Evolutionary conservation across 2,329 filamentous ascomycete species (phyloP), one percentile per base, ranked within the genome.

Genomic region (Pestalotiopsis sp.): DNA sequence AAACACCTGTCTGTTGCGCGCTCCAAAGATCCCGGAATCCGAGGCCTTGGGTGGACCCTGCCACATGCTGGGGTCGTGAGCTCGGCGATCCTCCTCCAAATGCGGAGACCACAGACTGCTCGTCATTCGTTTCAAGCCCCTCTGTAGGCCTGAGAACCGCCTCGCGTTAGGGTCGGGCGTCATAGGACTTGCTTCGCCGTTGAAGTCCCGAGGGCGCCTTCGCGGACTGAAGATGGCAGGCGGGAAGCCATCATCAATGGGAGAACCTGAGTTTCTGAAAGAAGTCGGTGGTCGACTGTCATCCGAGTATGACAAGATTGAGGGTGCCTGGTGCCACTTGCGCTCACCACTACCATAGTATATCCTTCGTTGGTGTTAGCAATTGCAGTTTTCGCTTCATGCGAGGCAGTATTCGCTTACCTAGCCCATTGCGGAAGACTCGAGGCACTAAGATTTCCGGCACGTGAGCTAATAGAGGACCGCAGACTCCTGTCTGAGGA

Each of bases 31-130:
- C 17, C 87, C 85, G 45, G 87, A 88, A 52, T 90, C 88, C 2
- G 87, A 81, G 69, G 90, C 88, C 25, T 92, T 82, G 1, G 90
- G 91, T 1, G 94, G 94, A 1, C 93, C 90, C 70, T 90, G 89
- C 92, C 93, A 96, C 17, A 90, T 84, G 75, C 88, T 92, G 72
- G 84, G 87, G 69, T 83, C 81, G 67, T 84, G 84, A 61, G 87
- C 84, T 17, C 90, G 84, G 68, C 87, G 85, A 76, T 94, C 92
- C 13, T 84, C 83, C 65, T 87, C 86, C 38, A 95, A 81, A 79
- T 94, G 92, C 11, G 92, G 92, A 3, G 91, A 94, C 90, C 91
- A 94, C 71, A 92, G 85, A 72, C 88, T 86, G 49, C 90, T 87
- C 66, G 85, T 83, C 73, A 86, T 86, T 77, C 87, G 86, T 72